Evolutionary conservation across 2,329 filamentous ascomycete species (phyloP), one percentile per base, ranked within the genome.

Genomic region (Colletotrichum plurivorum): DNA sequence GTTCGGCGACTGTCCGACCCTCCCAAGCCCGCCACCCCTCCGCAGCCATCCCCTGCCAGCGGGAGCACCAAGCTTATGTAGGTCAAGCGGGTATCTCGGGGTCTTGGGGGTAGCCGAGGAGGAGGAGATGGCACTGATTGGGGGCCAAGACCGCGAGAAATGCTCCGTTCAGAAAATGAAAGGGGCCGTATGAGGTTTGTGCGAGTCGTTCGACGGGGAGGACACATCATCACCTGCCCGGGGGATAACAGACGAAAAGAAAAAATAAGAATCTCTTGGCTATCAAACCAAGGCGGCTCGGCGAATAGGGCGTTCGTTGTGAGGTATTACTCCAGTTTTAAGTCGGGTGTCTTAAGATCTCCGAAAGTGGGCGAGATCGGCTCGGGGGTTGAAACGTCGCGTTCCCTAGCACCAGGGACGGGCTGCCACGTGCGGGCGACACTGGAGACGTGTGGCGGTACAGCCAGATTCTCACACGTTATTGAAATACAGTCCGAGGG

Each of bases 361-460:
- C 45, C 43, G 45, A n/a, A 41, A 27, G 25, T 59, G 56, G 56
- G 27, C 18, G 18, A 59, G 43, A 59, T 59, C 56, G 45, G 56
- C 45, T 54, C 45, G 31, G 13, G 27, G 56, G 25, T 51, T 59
- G 56, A 59, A 59, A 59, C 56, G 31, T 36, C 31, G 31, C 10
- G 31, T 4, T 31, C 31, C 31, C 31, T 10, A 9, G 8, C 31
- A 16, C 27, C 18, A 59, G n/a, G 45, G 48, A 51, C 46, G 46
- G 46, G 48, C 46, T 60, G 46, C 57, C 57, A 60, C 57, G 46
- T 60, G 57, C n/a, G 9, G n/a, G 5, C 22, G 51, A 36, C 31
- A 36, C 31, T 36, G 31, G 31, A 31, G 18, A 20, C 20, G 4
- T 51, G 18, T 25, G 18, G 48, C 18, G 20, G 12, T 13, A 51